Base-by-base conservation (phyloP, 2,329 filamentous ascomycete genomes). In the Aschersonia sp. region DNA sequence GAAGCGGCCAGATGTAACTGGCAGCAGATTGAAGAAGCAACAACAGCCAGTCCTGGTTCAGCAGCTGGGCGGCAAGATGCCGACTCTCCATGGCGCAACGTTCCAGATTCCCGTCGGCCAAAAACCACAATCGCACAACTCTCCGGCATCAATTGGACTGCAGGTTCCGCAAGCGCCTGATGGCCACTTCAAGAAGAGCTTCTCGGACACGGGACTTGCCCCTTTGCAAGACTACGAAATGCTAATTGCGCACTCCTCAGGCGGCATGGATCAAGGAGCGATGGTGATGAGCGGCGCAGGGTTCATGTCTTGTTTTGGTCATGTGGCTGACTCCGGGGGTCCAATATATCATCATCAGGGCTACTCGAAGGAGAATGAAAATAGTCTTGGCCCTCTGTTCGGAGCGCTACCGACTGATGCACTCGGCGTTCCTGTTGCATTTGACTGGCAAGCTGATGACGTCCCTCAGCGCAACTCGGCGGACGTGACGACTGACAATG, bases 381-480 rank as follows among this genome's bases (percentile, higher is more conserved):
- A 41, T 29, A 44, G 9, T 43, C 20, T 32, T n/a, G 30, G 43
- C 28, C 72, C 75, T 9, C 80, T 81, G 74, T 81, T 82, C 55
- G 73, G 75, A 9, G 68, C 69, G 6, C 56, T 77, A 4, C 67
- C 74, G 4, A 73, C 74, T 20, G 75, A 75, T 46, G 66, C 70
- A 1, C 75, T 75, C 53, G 63, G 67, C n/a, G 75, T 71, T 20
- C 20, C 20, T 20, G 20, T 20, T 45, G 70, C 72, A 3, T 68
- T 72, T 1, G 64, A 70, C 2, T 78, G 75, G 72, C 66, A 75
- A 10, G 63, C 61, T 1, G 68, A 69, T 9, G 67, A 67, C 1
- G 55, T 55, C 6, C 52, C 53, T 20, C 57, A 55, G 9, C 12
- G 35, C 35, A 7, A 38, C 7, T 7, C 7, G 35, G 12, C 35